Conservation (phyloP, 163 green algal genomes). For the Chloromonas sp. region DNA sequence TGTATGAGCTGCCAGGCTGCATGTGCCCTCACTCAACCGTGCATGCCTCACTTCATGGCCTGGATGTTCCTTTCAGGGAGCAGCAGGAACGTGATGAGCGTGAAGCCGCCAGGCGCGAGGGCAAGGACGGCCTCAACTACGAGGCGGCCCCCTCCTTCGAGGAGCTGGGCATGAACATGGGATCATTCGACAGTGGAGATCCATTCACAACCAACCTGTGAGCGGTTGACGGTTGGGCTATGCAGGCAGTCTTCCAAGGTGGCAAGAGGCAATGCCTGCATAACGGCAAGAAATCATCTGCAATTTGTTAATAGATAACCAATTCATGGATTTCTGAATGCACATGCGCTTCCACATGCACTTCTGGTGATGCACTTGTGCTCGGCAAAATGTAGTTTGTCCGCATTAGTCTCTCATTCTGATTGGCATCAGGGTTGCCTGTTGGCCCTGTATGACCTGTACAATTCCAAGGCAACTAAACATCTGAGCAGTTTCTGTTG, state of each 20-base stretch:
- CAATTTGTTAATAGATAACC: too few species aligned
- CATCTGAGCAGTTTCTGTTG: too few species aligned
- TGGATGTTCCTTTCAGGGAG: slow-evolving; percentile 46
- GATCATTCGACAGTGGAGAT: slow-evolving; percentile 60
- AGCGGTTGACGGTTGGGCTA: neutral
- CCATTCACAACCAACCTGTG: slow-evolving; percentile 81
- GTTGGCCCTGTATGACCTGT: too few species aligned
- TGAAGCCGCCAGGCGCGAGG: slow-evolving; percentile 43
- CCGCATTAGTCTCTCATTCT: too few species aligned
- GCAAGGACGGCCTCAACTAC: neutral
- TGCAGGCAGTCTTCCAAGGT: neutral
- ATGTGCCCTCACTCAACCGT: too few species aligned
- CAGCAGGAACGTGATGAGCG: slow-evolving; percentile 67
- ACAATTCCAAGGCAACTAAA: too few species aligned
- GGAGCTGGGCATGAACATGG: slow-evolving; percentile 18
- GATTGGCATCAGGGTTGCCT: too few species aligned
- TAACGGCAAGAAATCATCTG: too few species aligned
- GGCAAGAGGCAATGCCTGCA: neutral
- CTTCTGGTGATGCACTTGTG: too few species aligned
- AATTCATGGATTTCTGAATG: too few species aligned
- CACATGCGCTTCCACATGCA: neutral
- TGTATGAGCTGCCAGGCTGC: too few species aligned
- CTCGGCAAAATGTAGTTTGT: too few species aligned
- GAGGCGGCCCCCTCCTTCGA: slow-evolving; percentile 8
- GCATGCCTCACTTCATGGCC: neutral